phyloP scores from a whole-genome alignment of 2,329 filamentous ascomycete genomes.

The Hypoxylon sp. region DNA sequence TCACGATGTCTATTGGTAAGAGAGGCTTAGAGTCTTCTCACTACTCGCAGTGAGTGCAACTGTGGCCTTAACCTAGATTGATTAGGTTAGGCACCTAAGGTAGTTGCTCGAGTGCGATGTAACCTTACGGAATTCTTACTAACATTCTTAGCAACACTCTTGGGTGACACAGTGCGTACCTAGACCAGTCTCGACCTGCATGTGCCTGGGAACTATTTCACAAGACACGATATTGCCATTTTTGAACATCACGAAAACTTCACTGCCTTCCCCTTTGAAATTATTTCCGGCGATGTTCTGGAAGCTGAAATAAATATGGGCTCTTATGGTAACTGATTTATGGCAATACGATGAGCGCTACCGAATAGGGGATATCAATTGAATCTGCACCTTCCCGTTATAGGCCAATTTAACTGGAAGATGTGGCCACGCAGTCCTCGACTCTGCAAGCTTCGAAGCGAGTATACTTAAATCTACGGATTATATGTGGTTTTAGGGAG shows the following conservation, averaged over 20 bases:
- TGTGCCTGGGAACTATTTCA: slow-evolving; percentile 1
- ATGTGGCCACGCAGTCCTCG: background rate
- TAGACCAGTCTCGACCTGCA: background rate
- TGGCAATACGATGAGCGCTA: background rate
- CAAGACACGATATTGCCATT: background rate
- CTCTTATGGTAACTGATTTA: background rate
- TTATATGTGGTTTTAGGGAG: background rate
- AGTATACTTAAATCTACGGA: background rate
- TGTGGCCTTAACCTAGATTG: too few species aligned
- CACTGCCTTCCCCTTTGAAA: background rate
- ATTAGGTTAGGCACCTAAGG: too few species aligned
- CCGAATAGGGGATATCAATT: slow-evolving; percentile 9
- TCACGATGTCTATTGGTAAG: too few species aligned
- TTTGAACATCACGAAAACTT: background rate
- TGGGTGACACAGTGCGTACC: background rate
- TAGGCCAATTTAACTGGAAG: background rate
- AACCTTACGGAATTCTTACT: background rate
- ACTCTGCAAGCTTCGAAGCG: slow-evolving; percentile 1
- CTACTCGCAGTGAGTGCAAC: too few species aligned
- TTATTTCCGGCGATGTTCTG: slow-evolving; percentile 7
- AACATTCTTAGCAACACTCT: background rate
- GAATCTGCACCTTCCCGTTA: slow-evolving; percentile 24
- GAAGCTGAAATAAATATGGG: background rate
- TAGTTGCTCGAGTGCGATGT: too few species aligned
- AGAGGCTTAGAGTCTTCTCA: too few species aligned